phyloP scores from a whole-genome alignment of 345 rosid genomes.

The Eucalyptus brandiana region DNA sequence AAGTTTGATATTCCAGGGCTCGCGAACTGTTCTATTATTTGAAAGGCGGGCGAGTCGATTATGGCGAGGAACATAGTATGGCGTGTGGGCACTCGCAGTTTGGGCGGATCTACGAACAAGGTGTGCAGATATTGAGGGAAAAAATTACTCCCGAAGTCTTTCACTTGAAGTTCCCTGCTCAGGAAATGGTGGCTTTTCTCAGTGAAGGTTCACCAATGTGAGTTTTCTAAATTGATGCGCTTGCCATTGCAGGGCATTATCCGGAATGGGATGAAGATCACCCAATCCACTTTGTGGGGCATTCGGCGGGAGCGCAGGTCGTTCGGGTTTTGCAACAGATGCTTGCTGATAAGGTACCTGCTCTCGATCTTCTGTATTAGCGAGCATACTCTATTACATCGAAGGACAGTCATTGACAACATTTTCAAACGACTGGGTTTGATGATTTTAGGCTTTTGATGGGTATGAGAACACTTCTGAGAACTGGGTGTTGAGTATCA shows the following conservation, averaged over 20 bases:
- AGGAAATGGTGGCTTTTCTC: background rate
- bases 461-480: constrained; percentile 78
- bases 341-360: constrained; percentile 81
- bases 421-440: background rate
- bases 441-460: constrained; percentile 42
- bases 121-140: constrained; percentile 1
- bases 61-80: constrained; percentile 88
- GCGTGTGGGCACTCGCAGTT: constrained; percentile 88
- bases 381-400: background rate
- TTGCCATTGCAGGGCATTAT: constrained; percentile 48
- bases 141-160: background rate
- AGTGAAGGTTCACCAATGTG: background rate
- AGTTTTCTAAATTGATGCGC: background rate
- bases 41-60: constrained; percentile 93
- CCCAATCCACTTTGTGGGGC: constrained; percentile 96
- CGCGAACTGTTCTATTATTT: constrained; percentile 88
- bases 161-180: background rate
- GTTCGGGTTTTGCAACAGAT: constrained; percentile 98
- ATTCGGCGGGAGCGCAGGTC: constrained; percentile 98
- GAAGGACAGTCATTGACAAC: background rate
- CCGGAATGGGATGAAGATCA: constrained; percentile 95
- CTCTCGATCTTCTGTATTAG: background rate
- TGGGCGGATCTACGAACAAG: constrained; percentile 75
- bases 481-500: constrained; percentile 90
- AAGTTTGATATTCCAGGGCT: constrained; percentile 35